Evolutionary conservation across 805 yeast species (phyloP), one percentile per base, ranked within the genome.

Genomic region (Lipomyces spencermartinsiae): DNA sequence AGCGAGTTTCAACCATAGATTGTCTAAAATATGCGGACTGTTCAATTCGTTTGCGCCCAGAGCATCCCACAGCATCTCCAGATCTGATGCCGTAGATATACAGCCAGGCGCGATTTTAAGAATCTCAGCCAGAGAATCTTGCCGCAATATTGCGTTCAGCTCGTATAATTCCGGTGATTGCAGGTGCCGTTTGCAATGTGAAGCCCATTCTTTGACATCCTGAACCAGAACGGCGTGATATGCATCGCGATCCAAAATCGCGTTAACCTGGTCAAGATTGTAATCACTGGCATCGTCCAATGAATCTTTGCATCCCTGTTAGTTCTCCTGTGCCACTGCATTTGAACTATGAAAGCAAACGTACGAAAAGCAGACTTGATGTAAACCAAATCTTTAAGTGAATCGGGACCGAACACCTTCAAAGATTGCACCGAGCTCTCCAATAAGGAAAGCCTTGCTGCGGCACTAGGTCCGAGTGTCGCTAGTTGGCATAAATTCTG

Each of bases 61-160:
- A 5, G 66, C 66, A 8, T n/a, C 12, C 58, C 58, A 66, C n/a
- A 66, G 22, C 22, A 19, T 43, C 10, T 62, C 66, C 60, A 66
- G 22, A 12, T 62, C 61, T 6, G 35, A 8, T 2, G 2, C 5
- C 33, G n/a, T 39, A 10, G 58, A 31, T 16, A 60, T 58, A 49
- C 57, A 49, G 4, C 59, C 58, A 34, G 67, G 67, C 7, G 57
- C 43, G 2, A 61, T 16, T 8, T 43, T 9, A 29, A 67, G 35
- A 12, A 67, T 31, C 25, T 43, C 19, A 14, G 37, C 22, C 31
- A 67, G 49, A 49, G 63, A 46, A 33, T 67, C 67, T 49, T 67
- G 70, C 8, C 70, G 64, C 25, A 67, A 19, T 10, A 9, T 34
- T 9, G 63, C 63, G 58, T 62, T 66, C 29, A 66, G 46, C 10